These are phyloP conservation scores for Coemansia sp. DNA, from an alignment of 192 early-diverging fungal species.

Conservation along the genomic window DNA sequence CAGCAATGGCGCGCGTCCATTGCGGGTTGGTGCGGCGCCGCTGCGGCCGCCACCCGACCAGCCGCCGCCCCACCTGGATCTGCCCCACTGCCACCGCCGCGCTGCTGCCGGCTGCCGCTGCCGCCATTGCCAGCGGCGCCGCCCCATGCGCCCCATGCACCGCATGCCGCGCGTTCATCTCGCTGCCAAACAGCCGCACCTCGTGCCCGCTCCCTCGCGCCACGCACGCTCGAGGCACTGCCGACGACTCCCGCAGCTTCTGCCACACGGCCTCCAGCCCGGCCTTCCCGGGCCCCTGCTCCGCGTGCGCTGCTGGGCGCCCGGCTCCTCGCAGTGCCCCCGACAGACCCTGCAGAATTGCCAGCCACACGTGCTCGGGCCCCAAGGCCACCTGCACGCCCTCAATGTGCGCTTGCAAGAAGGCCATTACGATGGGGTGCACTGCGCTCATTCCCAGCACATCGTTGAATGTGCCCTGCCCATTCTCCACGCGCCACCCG, in stretches of 20 bases:
- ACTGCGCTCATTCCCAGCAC: conserved; percentile 29
- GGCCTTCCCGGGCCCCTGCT: background rate
- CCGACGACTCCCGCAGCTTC: conserved; percentile 29
- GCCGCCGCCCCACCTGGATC: conserved; percentile 11
- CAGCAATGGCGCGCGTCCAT: conserved; percentile 20
- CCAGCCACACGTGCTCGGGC: conserved; percentile 44
- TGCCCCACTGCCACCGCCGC: conserved; percentile 20
- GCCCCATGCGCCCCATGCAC: conserved; percentile 32
- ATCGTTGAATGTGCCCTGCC: conserved; percentile 42
- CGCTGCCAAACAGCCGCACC: conserved; percentile 31
- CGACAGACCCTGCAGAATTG: conserved; percentile 30
- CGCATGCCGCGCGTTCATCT: conserved; percentile 31
- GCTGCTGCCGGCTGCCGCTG: conserved; percentile 18
- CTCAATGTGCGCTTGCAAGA: conserved; percentile 35
- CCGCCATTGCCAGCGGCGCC: conserved; percentile 44
- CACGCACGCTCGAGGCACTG: conserved; percentile 8
- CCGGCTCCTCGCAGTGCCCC: conserved; percentile 18
- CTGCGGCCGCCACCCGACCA: conserved; percentile 29
- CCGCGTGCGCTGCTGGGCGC: background rate
- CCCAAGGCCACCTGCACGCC: conserved; percentile 24
- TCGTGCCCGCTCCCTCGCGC: conserved; percentile 24
- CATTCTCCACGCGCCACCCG: conserved; percentile 38
- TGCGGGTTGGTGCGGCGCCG: conserved; percentile 35
- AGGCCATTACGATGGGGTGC: conserved; percentile 41
- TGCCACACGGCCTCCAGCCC: conserved; percentile 29